Evolutionary conservation across 768 basidiomycete genomes (phyloP), one percentile per base, ranked within the genome.

Genomic region (Lyophyllum decastes): DNA sequence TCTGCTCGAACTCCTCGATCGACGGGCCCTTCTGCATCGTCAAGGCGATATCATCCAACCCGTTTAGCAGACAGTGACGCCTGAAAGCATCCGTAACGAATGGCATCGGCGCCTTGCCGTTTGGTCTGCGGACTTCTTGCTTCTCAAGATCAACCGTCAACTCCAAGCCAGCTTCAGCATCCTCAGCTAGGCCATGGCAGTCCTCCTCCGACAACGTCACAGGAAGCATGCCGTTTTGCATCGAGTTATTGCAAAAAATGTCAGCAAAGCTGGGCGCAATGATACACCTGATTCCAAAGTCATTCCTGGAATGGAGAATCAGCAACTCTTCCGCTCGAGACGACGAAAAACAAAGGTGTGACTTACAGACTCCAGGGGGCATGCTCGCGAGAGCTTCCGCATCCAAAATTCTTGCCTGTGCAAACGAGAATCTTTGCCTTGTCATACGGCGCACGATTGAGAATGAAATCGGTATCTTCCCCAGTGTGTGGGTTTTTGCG

Each of bases 201-300:
- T 89, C 82, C 34, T 81, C 84, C 57, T 84, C 79, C n/a, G 92
- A 76, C 14, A 95, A 76, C 8, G 77, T 72, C 54, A 95, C 76
- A 27, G 92, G 91, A 45, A 95, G 82, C 89, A 94, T 93, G 48
- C 94, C 94, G 70, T 96, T 95, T 72, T 95, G 93, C 90, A 94
- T 92, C 57, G 89, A 80, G 69, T 94, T 95, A 73, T 82, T 92
- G 61, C 83, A 82, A 84, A 94, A 94, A 66, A 96, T 96, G 58
- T 96, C 94, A 24, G 90, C 94, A 63, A 94, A 94, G 64, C 88
- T 91, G 4, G 92, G 92, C 1, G 93, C 91, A 67, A 95, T 91
- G 61, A 95, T 75, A 69, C 89, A 90, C 49, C 88, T 83, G 64
- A 96, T 94, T 24, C 94, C 94, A 68, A 95, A 95, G 74, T 96